phyloP scores from a whole-genome alignment of 1,284 basidiomycete species.

The Cryptococcus sp. region DNA sequence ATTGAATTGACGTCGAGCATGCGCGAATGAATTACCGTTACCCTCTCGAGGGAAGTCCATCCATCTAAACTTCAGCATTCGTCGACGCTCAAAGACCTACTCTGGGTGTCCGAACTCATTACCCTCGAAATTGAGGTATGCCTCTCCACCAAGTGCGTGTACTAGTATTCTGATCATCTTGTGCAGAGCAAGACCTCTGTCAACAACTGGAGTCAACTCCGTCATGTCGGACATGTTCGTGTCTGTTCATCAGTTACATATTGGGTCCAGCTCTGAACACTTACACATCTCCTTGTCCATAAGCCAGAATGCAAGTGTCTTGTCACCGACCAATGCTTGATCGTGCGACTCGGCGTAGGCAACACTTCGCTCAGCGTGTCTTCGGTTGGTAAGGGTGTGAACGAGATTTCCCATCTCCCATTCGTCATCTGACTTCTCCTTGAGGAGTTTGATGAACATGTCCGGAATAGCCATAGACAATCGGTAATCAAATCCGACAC shows the following conservation, averaged over 20 bases:
- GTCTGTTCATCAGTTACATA: constrained; percentile 51
- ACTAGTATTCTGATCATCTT: constrained; percentile 96
- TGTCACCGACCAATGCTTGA: constrained; percentile 96
- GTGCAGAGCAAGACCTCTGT: constrained; percentile 86
- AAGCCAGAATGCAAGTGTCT: constrained; percentile 96
- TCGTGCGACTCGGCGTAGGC: constrained; percentile 97
- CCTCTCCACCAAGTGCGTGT: constrained; percentile 90
- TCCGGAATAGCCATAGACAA: constrained; percentile 97
- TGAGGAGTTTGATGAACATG: constrained; percentile 99
- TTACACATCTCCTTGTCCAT: constrained; percentile 99
- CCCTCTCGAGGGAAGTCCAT: constrained; percentile 96
- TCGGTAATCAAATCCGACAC: constrained; percentile 95
- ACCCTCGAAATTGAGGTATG: constrained; percentile 96
- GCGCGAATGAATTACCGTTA: constrained; percentile 91
- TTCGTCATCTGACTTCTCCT: constrained; percentile 79
- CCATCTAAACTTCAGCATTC: constrained; percentile 59
- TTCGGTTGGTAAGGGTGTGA: constrained; percentile 83
- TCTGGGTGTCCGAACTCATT: constrained; percentile 98
- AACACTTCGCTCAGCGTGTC: constrained; percentile 84
- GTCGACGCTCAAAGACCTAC: constrained; percentile 47
- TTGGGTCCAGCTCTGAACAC: constrained; percentile 14
- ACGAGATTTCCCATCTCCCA: constrained; percentile 88
- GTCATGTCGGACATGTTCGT: constrained; percentile 92
- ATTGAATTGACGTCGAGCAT: constrained; percentile 94
- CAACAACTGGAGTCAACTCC: constrained; percentile 77